These are phyloP conservation scores for Rubroshorea leprosula DNA, from an alignment of 345 rosid species.

Conservation along the genomic window DNA sequence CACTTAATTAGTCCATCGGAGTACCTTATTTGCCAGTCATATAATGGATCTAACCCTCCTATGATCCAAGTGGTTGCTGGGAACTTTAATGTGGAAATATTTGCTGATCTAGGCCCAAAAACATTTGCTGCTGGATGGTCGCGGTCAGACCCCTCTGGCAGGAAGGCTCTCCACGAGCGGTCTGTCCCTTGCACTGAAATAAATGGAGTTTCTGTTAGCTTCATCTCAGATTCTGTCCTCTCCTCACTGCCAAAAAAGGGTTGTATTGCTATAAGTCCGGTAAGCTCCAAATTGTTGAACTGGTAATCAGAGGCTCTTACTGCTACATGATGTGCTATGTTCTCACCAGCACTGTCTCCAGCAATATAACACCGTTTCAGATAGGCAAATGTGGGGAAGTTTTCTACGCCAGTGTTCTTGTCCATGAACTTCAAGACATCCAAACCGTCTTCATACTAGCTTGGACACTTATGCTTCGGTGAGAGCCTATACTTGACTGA, in stretches of 20 bases:
- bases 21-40: slow-evolving; percentile 42
- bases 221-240: slow-evolving; percentile 26
- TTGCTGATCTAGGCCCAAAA: slow-evolving; percentile 9
- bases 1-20: slow-evolving; percentile 22
- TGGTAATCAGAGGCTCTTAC: slow-evolving; percentile 12
- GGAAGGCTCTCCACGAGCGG: slow-evolving; percentile 24
- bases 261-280: slow-evolving; percentile 30
- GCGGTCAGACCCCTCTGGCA: slow-evolving; percentile 22
- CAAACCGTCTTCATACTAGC: slow-evolving; percentile 25
- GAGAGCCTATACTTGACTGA: slow-evolving; percentile 17
- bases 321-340: slow-evolving; percentile 35
- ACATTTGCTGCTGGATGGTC: slow-evolving; percentile 24
- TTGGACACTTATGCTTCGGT: slow-evolving; percentile 14
- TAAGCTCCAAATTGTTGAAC: slow-evolving; percentile 10
- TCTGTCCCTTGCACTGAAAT: slow-evolving; percentile 16
- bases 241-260: slow-evolving; percentile 38
- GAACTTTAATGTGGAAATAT: slow-evolving; percentile 14
- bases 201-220: slow-evolving; percentile 1
- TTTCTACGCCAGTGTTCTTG: not conserved
- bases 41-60: slow-evolving; percentile 33
- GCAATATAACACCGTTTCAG: slow-evolving; percentile 22
- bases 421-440: slow-evolving; percentile 32
- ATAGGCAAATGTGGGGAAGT: slow-evolving; percentile 10
- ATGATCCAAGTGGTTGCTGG: slow-evolving; percentile 19
- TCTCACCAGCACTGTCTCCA: slow-evolving; percentile 39